These are phyloP conservation scores for Ceraceosorus bombacis DNA, from an alignment of 1,284 basidiomycete species.

Conservation along the genomic window DNA sequence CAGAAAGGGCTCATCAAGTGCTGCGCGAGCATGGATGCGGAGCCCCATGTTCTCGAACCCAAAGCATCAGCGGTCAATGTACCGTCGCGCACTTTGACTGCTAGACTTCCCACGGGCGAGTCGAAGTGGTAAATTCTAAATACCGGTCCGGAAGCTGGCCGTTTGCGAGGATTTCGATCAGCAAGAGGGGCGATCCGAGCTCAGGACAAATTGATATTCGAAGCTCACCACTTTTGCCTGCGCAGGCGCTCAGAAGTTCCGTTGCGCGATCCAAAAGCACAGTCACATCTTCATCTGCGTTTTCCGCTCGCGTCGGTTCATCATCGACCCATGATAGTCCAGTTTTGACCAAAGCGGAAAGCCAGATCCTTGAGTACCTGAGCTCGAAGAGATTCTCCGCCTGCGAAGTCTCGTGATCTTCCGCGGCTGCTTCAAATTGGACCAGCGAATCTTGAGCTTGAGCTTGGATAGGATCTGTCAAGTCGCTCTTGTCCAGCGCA, in stretches of 20 bases:
- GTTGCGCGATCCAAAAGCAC: neutral
- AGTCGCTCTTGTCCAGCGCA: too few species aligned
- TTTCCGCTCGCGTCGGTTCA: neutral
- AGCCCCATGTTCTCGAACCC: slow-evolving; percentile 19
- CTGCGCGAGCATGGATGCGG: slow-evolving; percentile 14
- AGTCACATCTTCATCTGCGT: neutral
- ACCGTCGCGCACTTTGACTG: slow-evolving; percentile 7
- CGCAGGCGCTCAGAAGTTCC: slow-evolving; percentile 4
- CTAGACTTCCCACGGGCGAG: neutral
- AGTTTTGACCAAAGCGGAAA: neutral
- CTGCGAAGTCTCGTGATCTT: slow-evolving; percentile 6
- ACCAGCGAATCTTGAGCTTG: slow-evolving; percentile 4
- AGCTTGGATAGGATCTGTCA: too few species aligned
- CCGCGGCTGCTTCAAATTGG: slow-evolving; percentile 7
- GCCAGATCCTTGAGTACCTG: neutral
- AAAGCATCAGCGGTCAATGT: slow-evolving; percentile 15
- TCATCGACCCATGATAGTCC: neutral
- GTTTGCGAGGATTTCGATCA: neutral
- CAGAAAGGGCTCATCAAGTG: slow-evolving; percentile 7
- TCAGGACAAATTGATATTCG: neutral
- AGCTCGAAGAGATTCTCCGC: slow-evolving; percentile 16
- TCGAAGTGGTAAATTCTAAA: too few species aligned
- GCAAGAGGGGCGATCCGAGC: neutral
- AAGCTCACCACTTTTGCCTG: slow-evolving; percentile 8
- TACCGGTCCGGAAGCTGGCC: neutral